Base-by-base conservation (phyloP, 352 stramenopile species). In the Phytophthora podocarpi region DNA sequence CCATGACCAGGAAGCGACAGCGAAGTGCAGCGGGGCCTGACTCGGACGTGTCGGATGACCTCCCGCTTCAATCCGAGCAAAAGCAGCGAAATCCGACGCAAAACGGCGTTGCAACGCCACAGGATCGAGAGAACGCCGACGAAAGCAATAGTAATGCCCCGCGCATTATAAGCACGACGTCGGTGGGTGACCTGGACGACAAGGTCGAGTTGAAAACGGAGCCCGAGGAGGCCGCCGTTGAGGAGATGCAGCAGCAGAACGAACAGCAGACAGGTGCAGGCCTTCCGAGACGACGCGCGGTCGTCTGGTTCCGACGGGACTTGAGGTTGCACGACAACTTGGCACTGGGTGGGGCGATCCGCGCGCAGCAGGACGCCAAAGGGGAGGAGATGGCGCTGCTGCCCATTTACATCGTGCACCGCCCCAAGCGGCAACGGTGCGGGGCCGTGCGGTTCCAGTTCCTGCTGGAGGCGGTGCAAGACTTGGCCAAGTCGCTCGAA, bases 311-410 rank as follows among this genome's bases (percentile, higher is more conserved):
- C 53, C 85, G 96, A 5, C 97, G 98, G 30, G 93, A 96, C 49
- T 69, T 99, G 42, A 76, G 97, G 16, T 53, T 99, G 20, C 93
- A 98, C 71, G 97, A 99, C 80, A 99, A 99, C 74, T 80, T 94
- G 30, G 87, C 89, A 24, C 72, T 99, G 10, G 49, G 90, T 13
- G 80, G 81, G 15, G 89, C 90, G 4, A 72, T 92, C 28, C 54
- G 47, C 16, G 31, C 55, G 12, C 67, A 72, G 34, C 30, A 67
- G 48, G 20, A 55, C 31, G 31, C 31, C 47, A 3, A 39, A 40
- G 1, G 31, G 21, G 69, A 71, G 27, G 47, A 70, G 4, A 72
- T 79, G 50, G 60, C 63, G 7, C 50, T 90, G 4, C 54, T 90
- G 21, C 86, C 93, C 0, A 62, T 97, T 30, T 98, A 97, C 65